A percentile compares a stretch with the other conserved stretches of the same genome.
phyloP scores from a whole-genome alignment of 2,329 filamentous ascomycete species.

The Colletotrichum higginsianum region DNA sequence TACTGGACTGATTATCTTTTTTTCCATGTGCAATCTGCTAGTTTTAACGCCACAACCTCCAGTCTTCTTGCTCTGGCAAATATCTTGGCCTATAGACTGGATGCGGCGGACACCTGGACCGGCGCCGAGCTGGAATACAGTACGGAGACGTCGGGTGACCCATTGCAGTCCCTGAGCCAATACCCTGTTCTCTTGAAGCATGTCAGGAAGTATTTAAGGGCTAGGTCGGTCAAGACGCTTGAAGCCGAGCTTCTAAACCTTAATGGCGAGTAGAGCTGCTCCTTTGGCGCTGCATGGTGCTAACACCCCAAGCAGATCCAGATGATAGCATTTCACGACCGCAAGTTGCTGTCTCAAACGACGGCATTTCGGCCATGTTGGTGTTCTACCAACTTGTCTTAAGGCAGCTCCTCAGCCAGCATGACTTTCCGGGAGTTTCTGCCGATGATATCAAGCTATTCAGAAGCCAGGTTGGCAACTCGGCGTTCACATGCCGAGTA shows the following conservation, averaged over 20 bases:
- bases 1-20: background rate
- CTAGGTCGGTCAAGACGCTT: background rate
- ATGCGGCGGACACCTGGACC: background rate
- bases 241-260: background rate
- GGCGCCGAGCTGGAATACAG: too few species aligned
- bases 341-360: background rate
- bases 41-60: background rate
- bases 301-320: background rate
- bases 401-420: background rate
- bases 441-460: background rate
- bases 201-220: background rate
- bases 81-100: background rate
- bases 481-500: background rate
- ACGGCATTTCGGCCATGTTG: background rate
- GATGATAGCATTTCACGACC: too few species aligned
- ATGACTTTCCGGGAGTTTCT: background rate
- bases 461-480: background rate
- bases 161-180: background rate
- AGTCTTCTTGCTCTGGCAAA: background rate
- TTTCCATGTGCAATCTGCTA: background rate
- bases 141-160: too few species aligned
- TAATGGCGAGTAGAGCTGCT: background rate
- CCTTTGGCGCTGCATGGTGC: too few species aligned
- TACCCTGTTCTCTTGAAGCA: background rate
- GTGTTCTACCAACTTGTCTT: background rate